Conservation (phyloP, 345 rosid genomes). For the Nephelium lappaceum region DNA sequence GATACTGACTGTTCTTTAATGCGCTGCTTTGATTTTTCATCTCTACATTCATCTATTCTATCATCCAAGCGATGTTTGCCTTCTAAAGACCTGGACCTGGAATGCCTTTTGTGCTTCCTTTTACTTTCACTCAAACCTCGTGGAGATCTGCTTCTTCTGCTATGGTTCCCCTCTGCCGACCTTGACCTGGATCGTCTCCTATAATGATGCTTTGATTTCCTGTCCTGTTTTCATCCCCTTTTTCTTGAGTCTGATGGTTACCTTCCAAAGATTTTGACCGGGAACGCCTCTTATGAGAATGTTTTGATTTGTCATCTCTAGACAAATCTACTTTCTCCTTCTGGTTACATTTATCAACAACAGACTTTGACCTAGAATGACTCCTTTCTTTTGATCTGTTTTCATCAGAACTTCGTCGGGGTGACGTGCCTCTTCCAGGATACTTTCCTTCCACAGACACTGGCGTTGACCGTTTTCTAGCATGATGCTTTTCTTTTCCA, state of each 20-base stretch:
- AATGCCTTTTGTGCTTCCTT: slow-evolving; percentile 50
- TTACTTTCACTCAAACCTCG: slow-evolving; percentile 51
- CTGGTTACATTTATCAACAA: slow-evolving; percentile 35
- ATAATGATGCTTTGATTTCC: slow-evolving; percentile 53
- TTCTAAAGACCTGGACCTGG: slow-evolving; percentile 63
- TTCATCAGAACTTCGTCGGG: slow-evolving; percentile 45
- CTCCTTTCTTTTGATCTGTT: slow-evolving; percentile 47
- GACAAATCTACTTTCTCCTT: slow-evolving; percentile 42
- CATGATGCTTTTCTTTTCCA: slow-evolving; percentile 42
- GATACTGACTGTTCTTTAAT: slow-evolving; percentile 51
- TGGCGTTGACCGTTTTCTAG: slow-evolving; percentile 58
- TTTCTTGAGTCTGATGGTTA: slow-evolving; percentile 45
- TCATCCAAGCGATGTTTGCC: slow-evolving; percentile 44
- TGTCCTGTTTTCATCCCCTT: slow-evolving; percentile 46
- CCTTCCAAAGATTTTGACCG: slow-evolving; percentile 71
- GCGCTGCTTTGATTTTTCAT: slow-evolving; percentile 48
- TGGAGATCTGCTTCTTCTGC: slow-evolving; percentile 51
- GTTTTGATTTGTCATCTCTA: slow-evolving; percentile 45
- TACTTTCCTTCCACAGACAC: slow-evolving; percentile 49
- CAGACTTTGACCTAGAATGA: slow-evolving; percentile 60
- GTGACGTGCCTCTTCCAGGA: slow-evolving; percentile 39
- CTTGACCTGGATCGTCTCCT: slow-evolving; percentile 68
- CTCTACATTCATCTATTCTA: slow-evolving; percentile 38
- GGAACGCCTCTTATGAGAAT: slow-evolving; percentile 60
- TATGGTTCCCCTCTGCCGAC: slow-evolving; percentile 57